Base-by-base conservation (phyloP, 352 stramenopile species). In the Globisporangium iwayamae region DNA sequence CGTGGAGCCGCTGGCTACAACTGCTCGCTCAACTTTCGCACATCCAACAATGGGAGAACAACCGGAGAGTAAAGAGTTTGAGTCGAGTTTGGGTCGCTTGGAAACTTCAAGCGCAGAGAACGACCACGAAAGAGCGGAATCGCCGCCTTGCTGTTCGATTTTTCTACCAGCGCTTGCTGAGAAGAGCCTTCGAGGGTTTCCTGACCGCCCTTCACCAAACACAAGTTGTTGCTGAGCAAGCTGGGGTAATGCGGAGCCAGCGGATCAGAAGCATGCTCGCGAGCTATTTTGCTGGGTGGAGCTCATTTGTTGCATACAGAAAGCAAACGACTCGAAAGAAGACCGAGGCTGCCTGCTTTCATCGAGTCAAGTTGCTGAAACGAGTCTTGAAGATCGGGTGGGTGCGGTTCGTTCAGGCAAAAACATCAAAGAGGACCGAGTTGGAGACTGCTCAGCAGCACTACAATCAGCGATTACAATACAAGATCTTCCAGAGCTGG, bases 121-220 rank as follows among this genome's bases (percentile, higher is more conserved):
- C 46, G 13, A 50, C 13, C 30, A 45, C 2, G 11, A 66, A 66
- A 9, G 65, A 70, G 51, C 41, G 11, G 4, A 25, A 47, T 25
- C 65, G 65, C 7, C 52, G 65, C 1, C 43, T 54, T 3, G 65
- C 65, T 25, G 51, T 64, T 18, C 60, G 60, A 18, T 68, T 68
- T 62, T 20, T 25, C 5, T 69, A 70, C 41, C 41, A 18, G 8
- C 34, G 36, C 2, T 22, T 63, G 25, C 45, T 69, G 36, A n/a
- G 51, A 10, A 30, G n/a, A 52, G 39, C 16, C 2, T 65, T 65
- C 20, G 25, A 30, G 6, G 18, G 56, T 6, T 65, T 69, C n/a
- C 7, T 56, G 28, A 0, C n/a, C 34, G 47, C 56, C 13, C 14
- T 30, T 1, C 41, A 43, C 4, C 63, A 61, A 4, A 9, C 25